Base-by-base conservation (phyloP, 805 yeast species). In the Candida broadrunensis region DNA sequence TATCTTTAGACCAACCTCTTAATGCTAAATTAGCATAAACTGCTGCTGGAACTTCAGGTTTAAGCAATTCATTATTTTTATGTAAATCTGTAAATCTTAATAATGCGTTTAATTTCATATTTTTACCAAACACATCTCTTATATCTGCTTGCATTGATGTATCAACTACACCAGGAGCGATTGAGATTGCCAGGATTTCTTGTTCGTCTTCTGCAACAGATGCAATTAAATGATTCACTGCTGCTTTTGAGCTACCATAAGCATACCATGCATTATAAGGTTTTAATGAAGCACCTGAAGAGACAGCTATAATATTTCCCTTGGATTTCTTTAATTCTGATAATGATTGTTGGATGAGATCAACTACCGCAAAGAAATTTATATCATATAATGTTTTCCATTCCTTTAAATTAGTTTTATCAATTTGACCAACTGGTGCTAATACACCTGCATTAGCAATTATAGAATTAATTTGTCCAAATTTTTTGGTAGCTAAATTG, bases 121-220 rank as follows among this genome's bases (percentile, higher is more conserved):
- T 66, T 3, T 52, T 47, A 2, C 81, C 80, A 47, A 77, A 79
- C 33, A 62, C 72, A 14, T 78, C 83, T 51, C 98, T 78, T 42
- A 91, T 89, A 40, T 80, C 83, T 6, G 49, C 58, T 65, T 93
- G 98, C 98, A 93, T 91, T 16, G 69, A 70, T 1, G 99, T 91
- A 56, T 88, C 88, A 2, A 93, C 97, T 1, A 88, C 95, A 3
- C 99, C 98, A 0, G 98, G 98, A 0, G 96, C 97, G 18, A 93
- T 73, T 0, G 97, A 72, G 9, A 89, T 65, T 3, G 84, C 69
- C 26, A 65, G 61, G n/a, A 88, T 63, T 3, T 50, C 56, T 1
- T 72, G 65, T 56, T 85, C 89, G 53, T 89, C 97, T 5, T 65
- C 68, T 1, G 87, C 83, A 13, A 91, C 58, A 12, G 86, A 78